Percentiles rank a stretch among this genome's conserved stretches.
Evolutionary conservation across 129 eudicot genomes (phyloP).

Genomic region (Escallonia herrerae): DNA sequence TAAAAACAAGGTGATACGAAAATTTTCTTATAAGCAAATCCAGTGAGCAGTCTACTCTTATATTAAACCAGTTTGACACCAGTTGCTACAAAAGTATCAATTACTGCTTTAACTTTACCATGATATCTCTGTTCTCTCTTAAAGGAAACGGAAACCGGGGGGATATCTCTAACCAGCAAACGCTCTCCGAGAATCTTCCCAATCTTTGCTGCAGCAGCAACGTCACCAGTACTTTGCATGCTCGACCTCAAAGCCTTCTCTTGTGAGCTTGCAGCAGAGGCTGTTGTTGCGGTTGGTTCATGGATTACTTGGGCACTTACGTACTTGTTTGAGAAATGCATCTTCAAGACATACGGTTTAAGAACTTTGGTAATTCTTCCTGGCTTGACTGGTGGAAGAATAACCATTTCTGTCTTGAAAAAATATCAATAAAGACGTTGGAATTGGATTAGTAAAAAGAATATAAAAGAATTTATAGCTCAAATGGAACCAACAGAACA

Average conservation of each 20-base stretch:
- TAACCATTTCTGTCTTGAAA: slow-evolving; percentile 55
- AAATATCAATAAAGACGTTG: neutral
- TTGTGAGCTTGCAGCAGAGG: slow-evolving; percentile 67
- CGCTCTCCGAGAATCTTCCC: slow-evolving; percentile 71
- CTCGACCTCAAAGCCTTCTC: slow-evolving; percentile 47
- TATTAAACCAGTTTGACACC: slow-evolving; percentile 66
- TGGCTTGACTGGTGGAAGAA: slow-evolving; percentile 54
- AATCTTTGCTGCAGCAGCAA: slow-evolving; percentile 71
- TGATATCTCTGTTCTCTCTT: slow-evolving; percentile 82
- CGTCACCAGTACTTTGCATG: slow-evolving; percentile 60
- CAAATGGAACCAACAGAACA: too few relatives aligned
- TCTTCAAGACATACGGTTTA: slow-evolving; percentile 33
- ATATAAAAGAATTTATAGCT: too few relatives aligned
- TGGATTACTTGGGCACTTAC: slow-evolving; percentile 80
- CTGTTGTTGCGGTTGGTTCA: slow-evolving; percentile 69
- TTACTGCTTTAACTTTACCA: slow-evolving; percentile 85
- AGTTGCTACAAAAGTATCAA: slow-evolving; percentile 60
- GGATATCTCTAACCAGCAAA: slow-evolving; percentile 42
- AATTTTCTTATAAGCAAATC: too few relatives aligned
- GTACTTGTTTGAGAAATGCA: slow-evolving; percentile 40
- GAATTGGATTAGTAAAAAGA: too few relatives aligned
- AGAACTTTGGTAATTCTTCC: slow-evolving; percentile 31
- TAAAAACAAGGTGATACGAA: too few relatives aligned
- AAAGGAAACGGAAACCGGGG: slow-evolving; percentile 67
- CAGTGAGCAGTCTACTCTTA: too few relatives aligned